Evolutionary conservation across 2,329 filamentous ascomycete species (phyloP), one percentile per base, ranked within the genome.

Genomic region (Xylaria sp.): DNA sequence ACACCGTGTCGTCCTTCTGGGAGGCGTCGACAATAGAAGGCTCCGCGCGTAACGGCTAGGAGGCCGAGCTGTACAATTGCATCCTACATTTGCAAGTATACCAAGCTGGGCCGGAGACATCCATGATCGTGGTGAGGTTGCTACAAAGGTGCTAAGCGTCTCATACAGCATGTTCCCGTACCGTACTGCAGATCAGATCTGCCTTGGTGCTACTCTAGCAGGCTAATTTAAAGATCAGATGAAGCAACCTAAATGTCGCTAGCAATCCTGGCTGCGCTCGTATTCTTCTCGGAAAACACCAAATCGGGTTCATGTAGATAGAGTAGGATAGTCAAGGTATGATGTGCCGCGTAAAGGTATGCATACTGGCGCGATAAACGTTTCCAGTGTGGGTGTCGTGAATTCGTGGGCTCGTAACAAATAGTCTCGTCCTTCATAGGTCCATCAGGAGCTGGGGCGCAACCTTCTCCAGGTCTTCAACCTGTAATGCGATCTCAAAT

Each of bases 401-500:
- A 39, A n/a, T 39, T 62, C 61, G 56, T 68, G 23, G 63, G 37
- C 31, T 52, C 46, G 25, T 65, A n/a, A 15, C 25, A 7, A 51
- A 41, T 51, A n/a, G 25, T 58, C 52, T 52, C 54, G 25, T 52
- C 8, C 39, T 12, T 86, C 82, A 97, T 72, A 98, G 92, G 80
- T 98, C 95, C 79, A 98, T 85, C 75, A 97, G 81, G 76, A 98
- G 82, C 81, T 97, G 93, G 65, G 93, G 92, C 15, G 92, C 92
- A 75, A 97, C 85, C 81, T 93, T 96, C 82, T 98, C 94, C 69
- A 98, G 78, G 83, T 98, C 94, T 78, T 97, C 94, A 55, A 97
- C 91, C 88, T 94, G 76, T 41, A 5, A 28, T 34, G 10, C 9
- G 61, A 28, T 28, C 28, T 18, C 37, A n/a, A 39, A 57, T 74